A percentile compares a stretch with the other conserved stretches of the same genome.
phyloP scores from a whole-genome alignment of 345 rosid species.

The Eucalyptus curtisii region DNA sequence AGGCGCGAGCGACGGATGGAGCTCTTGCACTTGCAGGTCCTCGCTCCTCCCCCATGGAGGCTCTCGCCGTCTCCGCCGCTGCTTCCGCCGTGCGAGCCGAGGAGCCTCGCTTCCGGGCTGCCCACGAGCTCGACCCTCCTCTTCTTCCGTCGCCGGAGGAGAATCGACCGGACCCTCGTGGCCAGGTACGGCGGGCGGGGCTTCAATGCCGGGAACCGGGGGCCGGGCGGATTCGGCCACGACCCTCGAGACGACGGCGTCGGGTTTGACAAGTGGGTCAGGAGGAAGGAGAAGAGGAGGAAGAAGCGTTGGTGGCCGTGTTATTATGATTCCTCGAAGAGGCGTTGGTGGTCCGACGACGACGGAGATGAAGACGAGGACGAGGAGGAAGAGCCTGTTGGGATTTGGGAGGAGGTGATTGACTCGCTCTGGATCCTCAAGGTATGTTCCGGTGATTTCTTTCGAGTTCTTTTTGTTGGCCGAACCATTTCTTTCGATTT shows the following conservation, averaged over 20 bases:
- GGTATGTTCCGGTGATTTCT: constrained; percentile 5
- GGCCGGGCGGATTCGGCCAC: neutral
- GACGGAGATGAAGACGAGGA: neutral
- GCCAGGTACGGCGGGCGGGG: neutral
- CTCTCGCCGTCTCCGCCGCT: neutral
- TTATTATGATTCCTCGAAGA: neutral
- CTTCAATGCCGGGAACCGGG: neutral
- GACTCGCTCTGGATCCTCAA: constrained; percentile 30
- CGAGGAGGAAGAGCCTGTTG: neutral
- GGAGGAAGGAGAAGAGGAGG: neutral
- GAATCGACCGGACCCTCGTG: neutral
- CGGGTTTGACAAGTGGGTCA: neutral
- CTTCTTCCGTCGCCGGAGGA: neutral
- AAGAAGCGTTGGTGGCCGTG: neutral
- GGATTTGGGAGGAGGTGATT: constrained; percentile 14
- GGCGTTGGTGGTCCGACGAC: constrained; percentile 15
- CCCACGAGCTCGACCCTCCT: neutral
- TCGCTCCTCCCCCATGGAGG: neutral
- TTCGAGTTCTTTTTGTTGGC: neutral
- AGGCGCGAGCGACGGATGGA: neutral
- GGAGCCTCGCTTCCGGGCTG: neutral
- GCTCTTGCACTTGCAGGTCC: neutral
- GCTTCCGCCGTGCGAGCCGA: neutral
- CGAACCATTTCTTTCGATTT: neutral
- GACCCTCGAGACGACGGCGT: neutral